Base-by-base conservation (phyloP, 192 early-diverging fungal genomes). In the Linnemannia elongata region DNA sequence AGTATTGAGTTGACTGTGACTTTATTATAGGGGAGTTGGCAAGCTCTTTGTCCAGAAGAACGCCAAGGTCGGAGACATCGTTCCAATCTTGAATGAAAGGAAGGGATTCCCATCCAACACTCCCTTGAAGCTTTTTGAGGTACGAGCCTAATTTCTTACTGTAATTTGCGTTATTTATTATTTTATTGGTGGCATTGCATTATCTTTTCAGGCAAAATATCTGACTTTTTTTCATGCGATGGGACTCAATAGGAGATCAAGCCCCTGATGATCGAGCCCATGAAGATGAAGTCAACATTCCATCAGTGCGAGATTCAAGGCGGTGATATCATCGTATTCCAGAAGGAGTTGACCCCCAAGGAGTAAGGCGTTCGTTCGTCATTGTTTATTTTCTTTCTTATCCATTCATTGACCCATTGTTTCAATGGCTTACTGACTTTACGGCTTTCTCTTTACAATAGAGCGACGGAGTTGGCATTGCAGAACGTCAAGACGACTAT, bases 271-370 rank as follows among this genome's bases (percentile, higher is more conserved):
- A 95, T 99, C 71, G 97, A 99, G 54, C 78, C 81, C 30, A 93
- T 96, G 89, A 94, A 96, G 76, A 60, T 83, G 38, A 88, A 91
- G 63, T 68, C 80, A 38, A 96, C 95, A 6, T 98, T 97, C 88
- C 73, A 75, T 1, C 71, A 88, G 41, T 93, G 96, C 20, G 98
- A 99, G 88, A 93, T 99, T 55, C 94, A 96, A 82, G 95, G 95
- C 74, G 98, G 98, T 33, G 98, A 99, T 87, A 99, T 99, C 72
- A 92, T 99, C 72, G 95, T 93, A 79, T 94, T 95, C 88, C 97
- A 98, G 89, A 88, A 88, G 38, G 89, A 88, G 33, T 81, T 94
- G 36, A 90, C 89, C 36, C 88, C 85, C 52, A 88, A 89, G 78
- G 88, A 92, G 89, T 92, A 86, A 22, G 81, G 55, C 38, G 52